These are phyloP conservation scores for Carex arenaria DNA, from an alignment of 202 grass and related monocot species.

Conservation along the genomic window DNA sequence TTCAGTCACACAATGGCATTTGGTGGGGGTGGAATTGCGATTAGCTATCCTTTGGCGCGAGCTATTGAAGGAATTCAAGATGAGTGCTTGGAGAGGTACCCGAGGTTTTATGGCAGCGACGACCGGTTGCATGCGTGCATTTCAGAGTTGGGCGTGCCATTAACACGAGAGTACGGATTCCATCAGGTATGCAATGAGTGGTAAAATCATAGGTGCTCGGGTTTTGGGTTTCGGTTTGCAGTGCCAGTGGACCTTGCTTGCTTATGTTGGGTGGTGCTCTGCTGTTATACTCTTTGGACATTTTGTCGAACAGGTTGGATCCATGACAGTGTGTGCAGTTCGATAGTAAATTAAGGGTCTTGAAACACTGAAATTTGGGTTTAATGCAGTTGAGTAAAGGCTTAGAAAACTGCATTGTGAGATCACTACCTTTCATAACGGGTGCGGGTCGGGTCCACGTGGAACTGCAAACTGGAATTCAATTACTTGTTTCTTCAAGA, in stretches of 20 bases:
- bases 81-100: slow-evolving; percentile 89
- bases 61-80: slow-evolving; percentile 64
- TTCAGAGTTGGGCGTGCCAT: slow-evolving; percentile 80
- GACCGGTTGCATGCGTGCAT: slow-evolving; percentile 96
- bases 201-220: background rate
- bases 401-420: background rate
- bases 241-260: background rate
- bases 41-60: slow-evolving; percentile 73
- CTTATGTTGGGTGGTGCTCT: background rate
- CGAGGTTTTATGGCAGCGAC: slow-evolving; percentile 83
- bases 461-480: background rate
- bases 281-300: background rate
- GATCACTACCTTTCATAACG: background rate
- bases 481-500: background rate
- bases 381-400: background rate
- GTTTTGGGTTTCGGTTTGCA: background rate
- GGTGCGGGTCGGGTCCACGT: background rate
- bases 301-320: slow-evolving; percentile 14
- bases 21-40: slow-evolving; percentile 82
- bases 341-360: background rate
- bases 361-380: background rate
- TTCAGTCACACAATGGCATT: slow-evolving; percentile 98
- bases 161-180: slow-evolving; percentile 76
- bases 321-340: background rate
- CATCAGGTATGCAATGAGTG: slow-evolving; percentile 65